Evolutionary conservation across 306 rosid species (phyloP).

Genomic region (Lathyrus tuberosus): DNA sequence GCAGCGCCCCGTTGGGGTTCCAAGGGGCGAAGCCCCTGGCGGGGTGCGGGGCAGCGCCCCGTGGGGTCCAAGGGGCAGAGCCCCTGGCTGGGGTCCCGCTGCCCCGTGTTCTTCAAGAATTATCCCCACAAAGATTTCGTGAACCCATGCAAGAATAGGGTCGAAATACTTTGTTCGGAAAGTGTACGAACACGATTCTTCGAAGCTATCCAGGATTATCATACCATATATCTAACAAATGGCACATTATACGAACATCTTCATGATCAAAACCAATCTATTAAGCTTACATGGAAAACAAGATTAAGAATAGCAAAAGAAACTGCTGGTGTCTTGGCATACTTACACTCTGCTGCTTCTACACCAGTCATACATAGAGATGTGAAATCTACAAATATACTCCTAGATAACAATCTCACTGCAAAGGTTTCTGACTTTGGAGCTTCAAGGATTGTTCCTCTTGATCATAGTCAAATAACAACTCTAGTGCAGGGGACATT

Average conservation of each 20-base stretch:
- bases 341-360: constrained; percentile 37
- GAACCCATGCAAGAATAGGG: too few species aligned
- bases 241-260: constrained; percentile 46
- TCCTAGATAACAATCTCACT: constrained; percentile 8
- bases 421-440: background rate
- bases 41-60: too few species aligned
- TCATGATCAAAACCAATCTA: constrained; percentile 4
- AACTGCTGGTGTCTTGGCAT: constrained; percentile 28
- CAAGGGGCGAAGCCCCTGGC: too few species aligned
- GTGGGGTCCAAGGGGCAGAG: too few species aligned
- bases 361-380: constrained; percentile 45
- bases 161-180: too few species aligned
- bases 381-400: constrained; percentile 51
- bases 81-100: too few species aligned
- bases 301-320: constrained; percentile 39
- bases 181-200: too few species aligned
- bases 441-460: constrained; percentile 38
- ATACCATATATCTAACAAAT: too few species aligned
- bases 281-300: constrained; percentile 17
- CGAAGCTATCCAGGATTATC: too few species aligned
- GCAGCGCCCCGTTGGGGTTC: too few species aligned
- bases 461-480: constrained; percentile 44
- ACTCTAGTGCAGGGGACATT: constrained; percentile 60
- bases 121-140: too few species aligned
- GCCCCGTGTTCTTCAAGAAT: too few species aligned